Conservation (phyloP, 192 early-diverging fungal genomes). For the Anaeromyces robustus region DNA sequence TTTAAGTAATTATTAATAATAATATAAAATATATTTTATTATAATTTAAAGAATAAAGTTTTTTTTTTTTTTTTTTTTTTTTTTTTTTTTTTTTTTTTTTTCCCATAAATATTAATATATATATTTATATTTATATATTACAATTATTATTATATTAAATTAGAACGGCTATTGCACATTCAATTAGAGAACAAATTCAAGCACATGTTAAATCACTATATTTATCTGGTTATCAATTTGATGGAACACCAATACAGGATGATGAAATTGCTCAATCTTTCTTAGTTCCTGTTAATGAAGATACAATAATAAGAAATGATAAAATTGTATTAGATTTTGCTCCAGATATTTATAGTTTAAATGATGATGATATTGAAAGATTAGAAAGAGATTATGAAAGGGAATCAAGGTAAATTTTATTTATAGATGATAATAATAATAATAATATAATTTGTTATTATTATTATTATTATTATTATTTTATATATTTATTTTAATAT, state of each 20-base stretch:
- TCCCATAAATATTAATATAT: no score
- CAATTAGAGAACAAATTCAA: slow-evolving; percentile 86
- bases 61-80: neutral
- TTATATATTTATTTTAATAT: no score
- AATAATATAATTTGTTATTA: neutral
- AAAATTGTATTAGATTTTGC: neutral
- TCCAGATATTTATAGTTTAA: slow-evolving; percentile 5
- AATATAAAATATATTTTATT: no score
- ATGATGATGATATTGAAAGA: slow-evolving; percentile 55
- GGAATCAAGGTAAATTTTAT: slow-evolving; percentile 34
- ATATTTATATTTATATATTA: no score
- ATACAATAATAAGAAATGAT: slow-evolving; percentile 10
- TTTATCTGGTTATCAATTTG: slow-evolving; percentile 64
- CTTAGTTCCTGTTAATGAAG: slow-evolving; percentile 35
- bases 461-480: neutral
- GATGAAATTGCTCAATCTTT: slow-evolving; percentile 55
- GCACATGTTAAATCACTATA: slow-evolving; percentile 68
- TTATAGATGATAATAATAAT: no score
- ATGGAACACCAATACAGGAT: slow-evolving; percentile 58
- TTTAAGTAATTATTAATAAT: slow-evolving; percentile 54
- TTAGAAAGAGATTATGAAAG: slow-evolving; percentile 71
- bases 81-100: neutral
- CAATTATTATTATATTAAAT: neutral
- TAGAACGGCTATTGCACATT: slow-evolving; percentile 78
- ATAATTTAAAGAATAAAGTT: no score